phyloP scores from a whole-genome alignment of 441 rosid genomes.

The Theobroma grandiflorum region DNA sequence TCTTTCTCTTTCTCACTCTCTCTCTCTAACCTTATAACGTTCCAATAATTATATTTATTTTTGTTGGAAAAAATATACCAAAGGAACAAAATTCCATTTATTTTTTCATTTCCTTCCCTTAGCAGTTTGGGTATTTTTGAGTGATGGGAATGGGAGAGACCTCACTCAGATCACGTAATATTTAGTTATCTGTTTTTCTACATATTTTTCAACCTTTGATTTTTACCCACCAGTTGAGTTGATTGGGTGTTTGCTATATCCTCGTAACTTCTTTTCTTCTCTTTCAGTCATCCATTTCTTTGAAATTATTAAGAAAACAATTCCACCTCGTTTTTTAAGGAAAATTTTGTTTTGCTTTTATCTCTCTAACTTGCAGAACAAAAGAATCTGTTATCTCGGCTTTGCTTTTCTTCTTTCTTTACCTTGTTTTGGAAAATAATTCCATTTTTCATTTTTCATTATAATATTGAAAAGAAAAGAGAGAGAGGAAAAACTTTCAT shows the following conservation, averaged over 20 bases:
- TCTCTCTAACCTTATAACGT: no score
- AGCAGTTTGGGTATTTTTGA: neutral
- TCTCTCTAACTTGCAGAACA: conserved; percentile 20
- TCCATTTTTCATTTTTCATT: neutral
- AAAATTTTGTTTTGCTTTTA: conserved; percentile 7
- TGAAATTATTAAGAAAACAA: neutral
- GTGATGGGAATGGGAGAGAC: neutral
- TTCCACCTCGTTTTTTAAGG: conserved; percentile 10
- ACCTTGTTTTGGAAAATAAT: neutral
- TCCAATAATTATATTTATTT: no score
- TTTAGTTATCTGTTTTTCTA: conserved; percentile 34
- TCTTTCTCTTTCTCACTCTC: no score
- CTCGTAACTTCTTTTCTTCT: neutral
- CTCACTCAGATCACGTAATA: conserved; percentile 14
- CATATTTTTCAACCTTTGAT: conserved; percentile 26
- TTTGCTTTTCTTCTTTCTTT: conserved; percentile 18
- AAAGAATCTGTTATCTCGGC: conserved; percentile 34
- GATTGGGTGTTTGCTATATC: conserved; percentile 13
- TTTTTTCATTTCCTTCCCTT: no score
- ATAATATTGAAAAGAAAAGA: neutral
- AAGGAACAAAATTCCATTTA: no score
- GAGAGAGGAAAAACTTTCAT: conserved; percentile 13
- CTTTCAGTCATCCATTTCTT: conserved; percentile 11
- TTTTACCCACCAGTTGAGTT: neutral
- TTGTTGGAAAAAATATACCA: no score